These are phyloP conservation scores for Backusella mclennaniae DNA, from an alignment of 192 early-diverging fungal species.

Conservation along the genomic window DNA sequence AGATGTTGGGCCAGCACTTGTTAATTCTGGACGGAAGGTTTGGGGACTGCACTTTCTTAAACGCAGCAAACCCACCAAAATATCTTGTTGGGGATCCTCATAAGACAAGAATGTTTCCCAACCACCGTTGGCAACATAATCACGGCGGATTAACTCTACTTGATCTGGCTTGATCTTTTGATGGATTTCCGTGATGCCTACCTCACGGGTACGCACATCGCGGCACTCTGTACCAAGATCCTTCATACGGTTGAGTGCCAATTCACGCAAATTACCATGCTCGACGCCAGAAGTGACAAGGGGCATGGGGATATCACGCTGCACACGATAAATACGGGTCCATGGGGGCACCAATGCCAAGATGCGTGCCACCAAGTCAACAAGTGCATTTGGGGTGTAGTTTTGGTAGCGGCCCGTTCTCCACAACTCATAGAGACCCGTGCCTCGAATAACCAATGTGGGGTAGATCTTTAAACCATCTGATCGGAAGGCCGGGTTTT, in stretches of 20 bases:
- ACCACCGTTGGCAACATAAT: slow-evolving; percentile 96
- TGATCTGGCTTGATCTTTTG: slow-evolving; percentile 92
- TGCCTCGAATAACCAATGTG: slow-evolving; percentile 98
- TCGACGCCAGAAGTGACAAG: slow-evolving; percentile 98
- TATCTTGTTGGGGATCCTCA: slow-evolving; percentile 96
- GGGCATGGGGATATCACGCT: slow-evolving; percentile 99
- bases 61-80: slow-evolving; percentile 92
- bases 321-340: slow-evolving; percentile 98
- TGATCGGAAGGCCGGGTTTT: slow-evolving; percentile 97
- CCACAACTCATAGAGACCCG: slow-evolving; percentile 98
- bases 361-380: slow-evolving; percentile 94
- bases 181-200: slow-evolving; percentile 98
- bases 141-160: slow-evolving; percentile 94
- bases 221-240: slow-evolving; percentile 95
- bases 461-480: slow-evolving; percentile 99
- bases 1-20: slow-evolving; percentile 70
- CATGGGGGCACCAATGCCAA: slow-evolving; percentile 97
- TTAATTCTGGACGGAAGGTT: slow-evolving; percentile 92
- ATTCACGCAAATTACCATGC: slow-evolving; percentile 95
- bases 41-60: slow-evolving; percentile 89
- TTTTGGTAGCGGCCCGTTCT: slow-evolving; percentile 96
- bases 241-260: slow-evolving; percentile 93
- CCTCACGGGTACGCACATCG: slow-evolving; percentile 97
- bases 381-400: slow-evolving; percentile 93
- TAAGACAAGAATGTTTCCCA: slow-evolving; percentile 99